Percentiles rank a stretch among this genome's conserved stretches.
Conservation (phyloP, 148 eudicot genomes). For the Rheum nobile region DNA sequence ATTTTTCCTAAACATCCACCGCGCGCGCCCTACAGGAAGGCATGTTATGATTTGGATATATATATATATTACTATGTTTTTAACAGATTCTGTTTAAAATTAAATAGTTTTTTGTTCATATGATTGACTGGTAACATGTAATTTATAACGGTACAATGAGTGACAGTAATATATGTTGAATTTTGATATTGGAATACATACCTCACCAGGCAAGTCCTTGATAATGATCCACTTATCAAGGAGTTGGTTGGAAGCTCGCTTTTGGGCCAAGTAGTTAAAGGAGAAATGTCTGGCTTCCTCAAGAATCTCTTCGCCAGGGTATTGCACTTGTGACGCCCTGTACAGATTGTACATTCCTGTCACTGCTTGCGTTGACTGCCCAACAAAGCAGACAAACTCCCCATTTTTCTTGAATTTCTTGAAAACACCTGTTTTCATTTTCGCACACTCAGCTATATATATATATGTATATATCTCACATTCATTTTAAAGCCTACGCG, state of each 20-base stretch:
- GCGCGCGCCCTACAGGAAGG: too few relatives aligned
- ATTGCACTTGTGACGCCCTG: slow-evolving; percentile 59
- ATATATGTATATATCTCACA: neutral
- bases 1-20: neutral
- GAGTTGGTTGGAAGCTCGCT: slow-evolving; percentile 36
- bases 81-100: too few relatives aligned
- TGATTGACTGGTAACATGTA: too few relatives aligned
- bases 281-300: slow-evolving; percentile 50
- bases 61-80: too few relatives aligned
- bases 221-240: slow-evolving; percentile 64
- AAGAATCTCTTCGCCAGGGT: slow-evolving; percentile 47
- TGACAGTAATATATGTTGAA: too few relatives aligned
- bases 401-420: slow-evolving; percentile 54
- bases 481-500: too few relatives aligned
- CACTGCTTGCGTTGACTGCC: slow-evolving; percentile 69
- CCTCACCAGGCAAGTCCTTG: slow-evolving; percentile 67
- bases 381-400: slow-evolving; percentile 56
- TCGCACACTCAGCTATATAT: too few relatives aligned
- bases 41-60: too few relatives aligned
- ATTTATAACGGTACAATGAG: too few relatives aligned
- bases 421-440: slow-evolving; percentile 42
- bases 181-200: too few relatives aligned
- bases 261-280: slow-evolving; percentile 31
- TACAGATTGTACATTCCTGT: slow-evolving; percentile 70
- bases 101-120: too few relatives aligned